Conservation (phyloP, 306 rosid species). For the Geum urbanum region DNA sequence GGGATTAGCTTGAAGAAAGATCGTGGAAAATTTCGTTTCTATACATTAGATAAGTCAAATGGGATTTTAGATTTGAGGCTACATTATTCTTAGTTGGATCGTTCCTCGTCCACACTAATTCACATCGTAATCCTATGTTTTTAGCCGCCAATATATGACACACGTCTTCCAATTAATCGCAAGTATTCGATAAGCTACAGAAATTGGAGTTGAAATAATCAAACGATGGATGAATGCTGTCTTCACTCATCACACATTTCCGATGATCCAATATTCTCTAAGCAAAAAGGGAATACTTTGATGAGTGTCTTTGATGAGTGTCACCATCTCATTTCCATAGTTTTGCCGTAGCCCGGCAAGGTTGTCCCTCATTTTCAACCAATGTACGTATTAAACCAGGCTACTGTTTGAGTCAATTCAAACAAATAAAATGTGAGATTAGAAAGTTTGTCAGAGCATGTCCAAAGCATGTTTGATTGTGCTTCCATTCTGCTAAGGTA, state of each 20-base stretch:
- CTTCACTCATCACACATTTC: too few species aligned
- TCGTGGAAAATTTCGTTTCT: neutral
- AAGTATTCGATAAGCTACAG: neutral
- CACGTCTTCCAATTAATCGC: constrained; percentile 8
- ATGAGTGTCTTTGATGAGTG: neutral
- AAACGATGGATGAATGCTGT: neutral
- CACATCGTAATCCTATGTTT: neutral
- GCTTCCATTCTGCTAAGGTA: constrained; percentile 5
- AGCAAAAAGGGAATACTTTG: too few species aligned
- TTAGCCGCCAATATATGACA: neutral
- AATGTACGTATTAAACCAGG: neutral
- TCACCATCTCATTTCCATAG: neutral
- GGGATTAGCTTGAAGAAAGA: constrained; percentile 25
- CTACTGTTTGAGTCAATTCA: neutral
- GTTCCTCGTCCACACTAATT: constrained; percentile 5
- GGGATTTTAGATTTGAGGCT: constrained; percentile 18
- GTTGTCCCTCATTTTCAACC: neutral
- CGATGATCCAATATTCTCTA: neutral
- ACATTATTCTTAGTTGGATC: constrained; percentile 14
- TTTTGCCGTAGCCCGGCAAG: neutral
- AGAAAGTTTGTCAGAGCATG: too few species aligned
- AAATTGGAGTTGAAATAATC: neutral
- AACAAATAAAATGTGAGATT: neutral
- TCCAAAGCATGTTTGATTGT: neutral
- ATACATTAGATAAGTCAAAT: constrained; percentile 24